These are phyloP conservation scores for Pseudogymnoascus sp. DNA, from an alignment of 2,329 filamentous ascomycete species.

Conservation along the genomic window DNA sequence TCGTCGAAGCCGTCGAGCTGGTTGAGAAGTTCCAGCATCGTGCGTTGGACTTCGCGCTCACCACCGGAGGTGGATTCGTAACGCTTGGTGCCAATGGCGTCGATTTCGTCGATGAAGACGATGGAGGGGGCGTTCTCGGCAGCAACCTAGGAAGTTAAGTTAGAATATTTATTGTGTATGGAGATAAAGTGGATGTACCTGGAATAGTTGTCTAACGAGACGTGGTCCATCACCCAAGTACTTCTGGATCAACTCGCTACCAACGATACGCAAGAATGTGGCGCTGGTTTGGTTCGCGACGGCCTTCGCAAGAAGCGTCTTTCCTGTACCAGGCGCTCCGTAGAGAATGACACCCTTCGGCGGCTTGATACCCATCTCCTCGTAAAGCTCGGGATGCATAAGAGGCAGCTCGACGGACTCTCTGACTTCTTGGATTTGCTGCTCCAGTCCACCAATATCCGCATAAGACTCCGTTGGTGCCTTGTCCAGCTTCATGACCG, in stretches of 20 bases:
- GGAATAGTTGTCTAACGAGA: slow-evolving; percentile 91
- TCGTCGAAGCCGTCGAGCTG: slow-evolving; percentile 98
- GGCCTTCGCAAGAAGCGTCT: slow-evolving; percentile 90
- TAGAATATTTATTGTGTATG: slow-evolving; percentile 9
- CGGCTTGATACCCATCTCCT: slow-evolving; percentile 99
- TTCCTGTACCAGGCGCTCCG: slow-evolving; percentile 92
- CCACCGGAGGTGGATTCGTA: slow-evolving; percentile 97
- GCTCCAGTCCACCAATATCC: slow-evolving; percentile 92
- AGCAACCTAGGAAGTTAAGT: slow-evolving; percentile 53
- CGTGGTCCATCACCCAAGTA: slow-evolving; percentile 94
- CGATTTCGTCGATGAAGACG: slow-evolving; percentile 98
- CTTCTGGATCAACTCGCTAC: slow-evolving; percentile 96
- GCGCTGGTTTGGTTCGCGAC: slow-evolving; percentile 99
- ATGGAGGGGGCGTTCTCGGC: slow-evolving; percentile 95
- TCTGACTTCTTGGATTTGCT: slow-evolving; percentile 93
- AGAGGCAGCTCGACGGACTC: slow-evolving; percentile 95
- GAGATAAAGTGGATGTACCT: slow-evolving; percentile 40
- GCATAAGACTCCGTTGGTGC: slow-evolving; percentile 97
- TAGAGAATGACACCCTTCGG: slow-evolving; percentile 99
- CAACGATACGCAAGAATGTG: slow-evolving; percentile 94
- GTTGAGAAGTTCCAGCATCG: slow-evolving; percentile 96
- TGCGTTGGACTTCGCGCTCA: slow-evolving; percentile 94
- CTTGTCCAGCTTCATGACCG: slow-evolving; percentile 99
- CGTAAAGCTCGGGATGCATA: slow-evolving; percentile 92
- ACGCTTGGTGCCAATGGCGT: slow-evolving; percentile 96